Conservation (phyloP, 495 filamentous ascomycete species). For the Astrothelium macrocarpum region DNA sequence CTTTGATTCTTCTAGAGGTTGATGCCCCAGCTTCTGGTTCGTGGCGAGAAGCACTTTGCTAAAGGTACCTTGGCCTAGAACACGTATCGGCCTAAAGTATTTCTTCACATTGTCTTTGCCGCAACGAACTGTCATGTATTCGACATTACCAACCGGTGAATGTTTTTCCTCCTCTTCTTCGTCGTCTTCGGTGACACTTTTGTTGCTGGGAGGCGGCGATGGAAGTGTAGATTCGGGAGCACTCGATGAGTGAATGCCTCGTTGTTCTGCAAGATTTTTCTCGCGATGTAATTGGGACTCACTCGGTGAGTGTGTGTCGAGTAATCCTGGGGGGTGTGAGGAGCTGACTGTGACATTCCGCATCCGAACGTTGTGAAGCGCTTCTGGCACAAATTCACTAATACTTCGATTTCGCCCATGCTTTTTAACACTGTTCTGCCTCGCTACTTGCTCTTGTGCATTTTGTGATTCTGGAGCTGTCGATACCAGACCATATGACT, state of each 20-base stretch:
- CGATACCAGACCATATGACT: constrained; percentile 22
- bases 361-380: constrained; percentile 50
- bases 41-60: constrained; percentile 88
- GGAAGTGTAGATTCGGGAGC: constrained; percentile 29
- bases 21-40: constrained; percentile 34
- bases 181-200: constrained; percentile 42
- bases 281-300: constrained; percentile 60
- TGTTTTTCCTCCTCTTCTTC: constrained; percentile 34
- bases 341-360: constrained; percentile 56
- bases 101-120: constrained; percentile 47
- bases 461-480: constrained; percentile 29
- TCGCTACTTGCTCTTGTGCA: constrained; percentile 28
- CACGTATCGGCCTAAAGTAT: constrained; percentile 65
- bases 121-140: constrained; percentile 55
- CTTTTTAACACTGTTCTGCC: constrained; percentile 31
- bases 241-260: constrained; percentile 43
- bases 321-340: constrained; percentile 11
- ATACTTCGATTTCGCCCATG: constrained; percentile 66
- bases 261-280: constrained; percentile 64
- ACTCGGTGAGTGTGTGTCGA: constrained; percentile 34
- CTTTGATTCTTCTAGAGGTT: constrained; percentile 27
- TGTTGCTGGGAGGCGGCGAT: constrained; percentile 37
- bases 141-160: constrained; percentile 38
- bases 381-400: constrained; percentile 76
- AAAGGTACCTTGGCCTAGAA: constrained; percentile 88